phyloP scores from a whole-genome alignment of 2,329 filamentous ascomycete genomes.

The Alternaria hordeiaustralica region DNA sequence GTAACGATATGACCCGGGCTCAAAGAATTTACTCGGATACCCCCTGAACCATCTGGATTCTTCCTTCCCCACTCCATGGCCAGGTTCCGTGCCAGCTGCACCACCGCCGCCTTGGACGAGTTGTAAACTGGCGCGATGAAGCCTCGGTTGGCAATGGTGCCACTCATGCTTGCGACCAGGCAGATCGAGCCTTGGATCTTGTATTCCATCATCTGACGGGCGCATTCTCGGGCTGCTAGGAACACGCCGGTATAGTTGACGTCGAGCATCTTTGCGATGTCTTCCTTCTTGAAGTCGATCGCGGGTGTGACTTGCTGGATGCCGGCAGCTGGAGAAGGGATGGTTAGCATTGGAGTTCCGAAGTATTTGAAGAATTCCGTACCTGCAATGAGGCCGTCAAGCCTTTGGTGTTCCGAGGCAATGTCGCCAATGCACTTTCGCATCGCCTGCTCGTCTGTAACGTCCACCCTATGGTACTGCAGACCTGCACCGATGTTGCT shows the following conservation, averaged over 20 bases:
- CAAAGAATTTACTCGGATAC: conserved; percentile 79
- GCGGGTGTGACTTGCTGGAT: conserved; percentile 83
- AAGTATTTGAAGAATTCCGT: background rate
- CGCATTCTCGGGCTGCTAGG: conserved; percentile 65
- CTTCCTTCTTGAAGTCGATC: conserved; percentile 71
- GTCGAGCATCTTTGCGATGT: conserved; percentile 65
- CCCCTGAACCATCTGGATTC: conserved; percentile 59
- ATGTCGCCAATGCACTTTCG: conserved; percentile 72
- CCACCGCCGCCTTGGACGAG: conserved; percentile 74
- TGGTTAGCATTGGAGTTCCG: background rate
- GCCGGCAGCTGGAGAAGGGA: conserved; percentile 60
- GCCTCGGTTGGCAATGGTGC: conserved; percentile 66
- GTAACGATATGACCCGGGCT: conserved; percentile 81
- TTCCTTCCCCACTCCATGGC: conserved; percentile 68
- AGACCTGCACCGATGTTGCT: conserved; percentile 68
- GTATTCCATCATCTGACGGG: conserved; percentile 66
- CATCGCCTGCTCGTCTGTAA: conserved; percentile 71
- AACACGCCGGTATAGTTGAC: conserved; percentile 67
- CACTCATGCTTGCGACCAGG: conserved; percentile 68
- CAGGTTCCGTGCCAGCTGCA: conserved; percentile 72
- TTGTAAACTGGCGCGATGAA: conserved; percentile 73
- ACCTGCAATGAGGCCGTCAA: conserved; percentile 77
- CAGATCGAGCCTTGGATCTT: conserved; percentile 64
- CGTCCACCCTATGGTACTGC: conserved; percentile 79
- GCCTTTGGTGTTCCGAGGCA: conserved; percentile 68